Evolutionary conservation across 257 asterid genomes (phyloP).

Genomic region (Asclepias syriaca): DNA sequence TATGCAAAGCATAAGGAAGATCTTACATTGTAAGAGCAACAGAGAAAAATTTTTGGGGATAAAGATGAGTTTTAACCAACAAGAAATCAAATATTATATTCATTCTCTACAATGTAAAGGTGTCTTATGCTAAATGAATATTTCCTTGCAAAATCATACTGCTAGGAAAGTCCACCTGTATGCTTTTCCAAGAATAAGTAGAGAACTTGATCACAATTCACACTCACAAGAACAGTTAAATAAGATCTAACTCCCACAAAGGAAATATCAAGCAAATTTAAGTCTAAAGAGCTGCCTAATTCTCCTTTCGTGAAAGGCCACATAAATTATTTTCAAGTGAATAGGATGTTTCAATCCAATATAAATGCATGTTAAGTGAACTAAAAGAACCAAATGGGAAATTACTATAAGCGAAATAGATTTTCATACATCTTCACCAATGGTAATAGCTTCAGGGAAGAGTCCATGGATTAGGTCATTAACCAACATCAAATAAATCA

Average conservation of each 20-base stretch:
- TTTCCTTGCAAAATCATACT: not conserved
- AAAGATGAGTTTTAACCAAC: not conserved
- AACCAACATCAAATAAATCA: conserved; percentile 92
- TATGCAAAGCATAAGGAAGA: not conserved
- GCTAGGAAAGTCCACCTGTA: not conserved
- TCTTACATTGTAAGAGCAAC: not conserved
- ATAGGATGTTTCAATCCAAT: not conserved
- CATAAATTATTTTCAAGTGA: not conserved
- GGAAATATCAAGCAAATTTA: not conserved
- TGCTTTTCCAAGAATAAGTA: not conserved
- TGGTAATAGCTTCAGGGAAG: conserved; percentile 74
- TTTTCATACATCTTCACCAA: conserved; percentile 93
- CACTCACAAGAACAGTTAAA: not conserved
- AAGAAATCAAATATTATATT: not conserved
- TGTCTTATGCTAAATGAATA: not conserved
- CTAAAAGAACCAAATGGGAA: not conserved
- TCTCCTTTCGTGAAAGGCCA: not conserved
- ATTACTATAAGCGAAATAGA: conserved; percentile 1
- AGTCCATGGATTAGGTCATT: conserved; percentile 91
- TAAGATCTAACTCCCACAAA: not conserved
- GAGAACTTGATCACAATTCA: not conserved
- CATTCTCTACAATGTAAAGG: not conserved
- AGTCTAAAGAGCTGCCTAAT: not conserved
- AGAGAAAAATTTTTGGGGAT: not conserved
- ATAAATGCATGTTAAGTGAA: not conserved